Percentiles rank a stretch among this genome's conserved stretches.
Conservation (phyloP, 345 rosid species). For the Euphorbia tirucalli region DNA sequence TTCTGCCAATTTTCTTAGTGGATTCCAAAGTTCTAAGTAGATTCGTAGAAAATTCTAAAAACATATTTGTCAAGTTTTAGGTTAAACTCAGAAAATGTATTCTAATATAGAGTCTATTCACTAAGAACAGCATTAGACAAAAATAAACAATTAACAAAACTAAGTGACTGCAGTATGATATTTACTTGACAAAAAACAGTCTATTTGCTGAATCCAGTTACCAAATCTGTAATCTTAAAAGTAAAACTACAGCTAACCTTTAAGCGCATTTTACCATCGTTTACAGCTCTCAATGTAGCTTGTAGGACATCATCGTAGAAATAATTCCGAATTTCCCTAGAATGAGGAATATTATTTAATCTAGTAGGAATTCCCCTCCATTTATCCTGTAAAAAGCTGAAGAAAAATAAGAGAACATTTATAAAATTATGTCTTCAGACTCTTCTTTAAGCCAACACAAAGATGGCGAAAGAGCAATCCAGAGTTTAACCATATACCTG, state of each 20-base stretch:
- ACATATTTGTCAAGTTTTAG: too few species aligned
- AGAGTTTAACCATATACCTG: slow-evolving; percentile 37
- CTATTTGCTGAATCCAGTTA: slow-evolving; percentile 8
- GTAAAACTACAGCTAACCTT: slow-evolving; percentile 48
- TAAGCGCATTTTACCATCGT: slow-evolving; percentile 64
- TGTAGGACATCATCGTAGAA: slow-evolving; percentile 83
- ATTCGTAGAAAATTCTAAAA: too few species aligned
- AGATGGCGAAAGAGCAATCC: neutral
- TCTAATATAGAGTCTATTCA: too few species aligned
- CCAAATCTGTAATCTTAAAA: slow-evolving; percentile 2
- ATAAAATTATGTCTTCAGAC: slow-evolving; percentile 15
- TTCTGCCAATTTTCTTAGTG: too few species aligned
- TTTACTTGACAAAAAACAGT: neutral
- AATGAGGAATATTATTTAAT: slow-evolving; percentile 92
- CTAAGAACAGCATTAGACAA: too few species aligned
- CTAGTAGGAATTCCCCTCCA: slow-evolving; percentile 97
- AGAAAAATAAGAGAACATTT: slow-evolving; percentile 34
- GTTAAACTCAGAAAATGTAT: too few species aligned
- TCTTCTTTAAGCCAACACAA: slow-evolving; percentile 5
- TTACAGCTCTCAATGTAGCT: slow-evolving; percentile 70
- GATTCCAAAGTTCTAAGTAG: too few species aligned
- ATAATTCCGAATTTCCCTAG: slow-evolving; percentile 83
- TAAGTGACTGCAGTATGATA: neutral
- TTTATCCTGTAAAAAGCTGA: slow-evolving; percentile 53
- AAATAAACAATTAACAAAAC: neutral